phyloP scores from a whole-genome alignment of 768 basidiomycete genomes.

The Leccinum variicolor region DNA sequence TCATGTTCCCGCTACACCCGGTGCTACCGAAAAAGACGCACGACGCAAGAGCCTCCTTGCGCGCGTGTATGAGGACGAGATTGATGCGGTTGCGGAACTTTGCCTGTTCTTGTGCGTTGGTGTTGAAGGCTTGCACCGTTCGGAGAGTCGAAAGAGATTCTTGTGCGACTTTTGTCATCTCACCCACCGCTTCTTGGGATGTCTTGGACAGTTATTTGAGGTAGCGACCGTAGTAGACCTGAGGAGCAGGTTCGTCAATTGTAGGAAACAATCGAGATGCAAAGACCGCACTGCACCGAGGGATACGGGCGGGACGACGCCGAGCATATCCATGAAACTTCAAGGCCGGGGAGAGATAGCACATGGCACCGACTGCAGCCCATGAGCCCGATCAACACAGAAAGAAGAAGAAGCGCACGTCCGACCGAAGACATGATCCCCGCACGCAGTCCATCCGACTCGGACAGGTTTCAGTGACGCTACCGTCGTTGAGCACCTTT shows the following conservation, averaged over 20 bases:
- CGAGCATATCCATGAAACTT: slow-evolving; percentile 82
- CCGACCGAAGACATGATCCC: slow-evolving; percentile 94
- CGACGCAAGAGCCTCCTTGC: slow-evolving; percentile 84
- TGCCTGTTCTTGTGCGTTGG: slow-evolving; percentile 66
- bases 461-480: slow-evolving; percentile 64
- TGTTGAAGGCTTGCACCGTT: slow-evolving; percentile 92
- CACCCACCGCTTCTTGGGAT: slow-evolving; percentile 93
- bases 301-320: slow-evolving; percentile 85
- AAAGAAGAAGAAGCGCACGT: slow-evolving; percentile 46
- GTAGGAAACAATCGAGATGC: neutral
- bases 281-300: slow-evolving; percentile 63
- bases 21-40: slow-evolving; percentile 92
- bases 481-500: neutral
- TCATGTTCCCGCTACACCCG: slow-evolving; percentile 93
- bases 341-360: slow-evolving; percentile 56
- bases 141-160: slow-evolving; percentile 86
- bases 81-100: slow-evolving; percentile 73
- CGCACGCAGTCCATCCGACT: slow-evolving; percentile 74
- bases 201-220: slow-evolving; percentile 85
- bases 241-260: slow-evolving; percentile 5
- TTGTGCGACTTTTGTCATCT: slow-evolving; percentile 88
- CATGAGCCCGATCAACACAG: neutral
- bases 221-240: slow-evolving; percentile 97
- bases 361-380: neutral
- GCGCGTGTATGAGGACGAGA: slow-evolving; percentile 68